phyloP scores from a whole-genome alignment of 495 filamentous ascomycete species.

The Neurospora sp. region DNA sequence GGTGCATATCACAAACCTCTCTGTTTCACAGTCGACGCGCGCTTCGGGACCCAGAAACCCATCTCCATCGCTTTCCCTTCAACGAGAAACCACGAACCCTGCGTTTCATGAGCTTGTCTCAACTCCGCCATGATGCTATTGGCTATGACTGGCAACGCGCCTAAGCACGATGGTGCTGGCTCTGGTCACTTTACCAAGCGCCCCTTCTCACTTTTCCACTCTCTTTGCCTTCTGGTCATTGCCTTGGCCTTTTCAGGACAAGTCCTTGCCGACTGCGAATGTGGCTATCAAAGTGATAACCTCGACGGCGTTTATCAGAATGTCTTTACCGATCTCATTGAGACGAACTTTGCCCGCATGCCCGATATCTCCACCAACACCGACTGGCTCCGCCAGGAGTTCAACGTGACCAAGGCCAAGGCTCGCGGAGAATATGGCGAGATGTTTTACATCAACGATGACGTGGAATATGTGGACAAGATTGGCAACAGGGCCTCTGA shows the following conservation, averaged over 20 bases:
- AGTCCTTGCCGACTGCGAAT: conserved; percentile 51
- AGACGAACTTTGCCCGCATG: conserved; percentile 56
- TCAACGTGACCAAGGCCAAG: conserved; percentile 42
- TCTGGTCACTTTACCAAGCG: not conserved
- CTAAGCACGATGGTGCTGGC: not conserved
- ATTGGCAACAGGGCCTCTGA: not conserved
- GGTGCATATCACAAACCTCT: not conserved
- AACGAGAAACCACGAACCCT: not conserved
- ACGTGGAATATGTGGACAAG: conserved; percentile 35
- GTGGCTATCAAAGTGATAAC: conserved; percentile 46
- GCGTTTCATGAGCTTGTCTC: not conserved
- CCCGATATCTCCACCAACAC: conserved; percentile 35
- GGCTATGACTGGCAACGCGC: not conserved
- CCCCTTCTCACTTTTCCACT: not conserved
- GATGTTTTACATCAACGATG: conserved; percentile 42
- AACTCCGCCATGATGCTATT: not conserved
- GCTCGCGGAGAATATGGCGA: conserved; percentile 59
- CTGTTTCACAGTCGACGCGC: not conserved
- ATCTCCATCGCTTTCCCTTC: not conserved
- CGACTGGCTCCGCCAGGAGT: conserved; percentile 55
- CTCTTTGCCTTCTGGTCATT: conserved; percentile 9
- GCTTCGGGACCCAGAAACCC: conserved; percentile 1
- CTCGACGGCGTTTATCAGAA: conserved; percentile 26
- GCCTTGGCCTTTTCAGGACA: conserved; percentile 5
- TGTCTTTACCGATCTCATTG: conserved; percentile 57